Base-by-base conservation (phyloP, 805 yeast species). In the Candida gorgasii region DNA sequence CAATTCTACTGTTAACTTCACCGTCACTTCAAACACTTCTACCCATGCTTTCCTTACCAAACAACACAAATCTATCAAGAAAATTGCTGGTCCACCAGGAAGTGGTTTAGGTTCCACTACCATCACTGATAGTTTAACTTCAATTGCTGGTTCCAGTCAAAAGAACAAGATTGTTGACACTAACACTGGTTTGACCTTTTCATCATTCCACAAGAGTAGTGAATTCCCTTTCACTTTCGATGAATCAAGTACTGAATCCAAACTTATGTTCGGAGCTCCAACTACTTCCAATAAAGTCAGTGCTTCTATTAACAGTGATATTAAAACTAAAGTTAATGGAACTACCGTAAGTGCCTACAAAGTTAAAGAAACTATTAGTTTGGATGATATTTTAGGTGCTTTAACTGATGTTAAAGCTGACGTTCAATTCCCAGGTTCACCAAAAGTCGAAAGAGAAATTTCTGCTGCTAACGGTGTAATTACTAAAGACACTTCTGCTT, bases 361-460 rank as follows among this genome's bases (percentile, higher is more conserved):
- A 29, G 42, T 37, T 19, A 44, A 46, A 35, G 54, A 48, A 36
- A 19, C 37, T 14, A 19, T 48, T 11, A 22, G 39, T 29, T 41
- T 34, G 13, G 49, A 43, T 39, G 45, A 36, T 14, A 40, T 48
- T 9, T 35, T 35, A 20, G 52, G 54, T 14, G 39, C 48, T 16
- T 14, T 33, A n/a, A 44, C 50, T 13, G 47, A 50, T 16, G 35
- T 50, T 32, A 41, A 46, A 36, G 46, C 42, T 15, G 15, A 42
- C 24, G 36, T 60, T 20, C 62, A 65, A 17, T 67, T 67, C n/a
- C 64, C 75, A 17, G 80, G 70, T 57, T 68, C 64, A 9, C 46
- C 73, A 4, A 58, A 80, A 32, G 78, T 77, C 56, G 68, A 76
- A 14, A 46, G 45, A 46, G 52, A 48, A 39, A 44, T 50, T 13